These are phyloP conservation scores for Agaricus bisporus DNA, from an alignment of 768 basidiomycete species.

Conservation along the genomic window DNA sequence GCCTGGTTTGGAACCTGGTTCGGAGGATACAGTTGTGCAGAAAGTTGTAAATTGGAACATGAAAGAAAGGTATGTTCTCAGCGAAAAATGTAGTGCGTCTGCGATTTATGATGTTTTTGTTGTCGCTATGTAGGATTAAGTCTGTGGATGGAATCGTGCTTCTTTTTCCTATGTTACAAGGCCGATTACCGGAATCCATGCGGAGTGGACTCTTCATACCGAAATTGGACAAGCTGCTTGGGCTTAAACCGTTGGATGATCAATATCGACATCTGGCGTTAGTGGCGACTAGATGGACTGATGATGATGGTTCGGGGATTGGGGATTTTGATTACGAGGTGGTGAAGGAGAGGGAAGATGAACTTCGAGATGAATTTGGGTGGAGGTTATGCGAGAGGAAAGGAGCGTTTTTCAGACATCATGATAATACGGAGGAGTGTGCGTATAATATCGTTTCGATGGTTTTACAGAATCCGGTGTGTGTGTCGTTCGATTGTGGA, in stretches of 20 bases:
- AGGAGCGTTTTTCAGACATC: neutral
- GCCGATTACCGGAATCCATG: neutral
- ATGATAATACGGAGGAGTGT: neutral
- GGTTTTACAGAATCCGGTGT: neutral
- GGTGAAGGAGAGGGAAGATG: neutral
- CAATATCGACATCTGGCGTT: neutral
- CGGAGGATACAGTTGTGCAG: neutral
- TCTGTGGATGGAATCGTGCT: neutral
- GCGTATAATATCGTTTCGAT: neutral
- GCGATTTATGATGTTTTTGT: too few species aligned
- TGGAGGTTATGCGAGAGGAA: neutral
- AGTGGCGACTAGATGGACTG: neutral
- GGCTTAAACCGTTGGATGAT: neutral
- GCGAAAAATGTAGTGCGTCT: too few species aligned
- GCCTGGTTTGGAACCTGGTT: neutral
- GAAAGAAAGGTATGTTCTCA: neutral
- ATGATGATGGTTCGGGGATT: neutral
- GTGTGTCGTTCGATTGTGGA: neutral
- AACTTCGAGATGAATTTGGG: neutral
- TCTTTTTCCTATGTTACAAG: neutral
- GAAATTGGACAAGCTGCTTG: neutral
- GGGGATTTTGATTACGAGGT: neutral
- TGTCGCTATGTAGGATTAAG: neutral
- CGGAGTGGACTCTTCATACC: neutral
- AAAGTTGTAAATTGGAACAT: neutral